Base-by-base conservation (phyloP, 2,329 filamentous ascomycete species). In the Graphilbum ipis-grandicollis region DNA sequence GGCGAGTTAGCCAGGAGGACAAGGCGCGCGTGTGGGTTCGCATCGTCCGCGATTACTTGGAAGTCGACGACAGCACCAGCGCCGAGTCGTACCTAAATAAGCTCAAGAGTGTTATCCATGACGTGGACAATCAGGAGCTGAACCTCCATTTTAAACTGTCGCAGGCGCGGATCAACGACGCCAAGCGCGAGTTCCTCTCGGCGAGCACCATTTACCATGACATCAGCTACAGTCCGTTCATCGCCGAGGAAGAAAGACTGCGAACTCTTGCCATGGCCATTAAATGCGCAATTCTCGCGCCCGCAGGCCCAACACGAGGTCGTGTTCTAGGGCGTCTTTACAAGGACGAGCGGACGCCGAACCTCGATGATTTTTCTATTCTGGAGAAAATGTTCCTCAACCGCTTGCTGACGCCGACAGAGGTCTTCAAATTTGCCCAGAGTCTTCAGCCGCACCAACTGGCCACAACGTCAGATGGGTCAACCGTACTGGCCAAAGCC, bases 341-440 rank as follows among this genome's bases (percentile, higher is more conserved):
- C 68, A 93, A 93, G 56, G 90, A 98, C 56, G 90, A 96, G 46
- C 73, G 90, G 22, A 70, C 82, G 0, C 63, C 66, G 4, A 71
- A 75, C 35, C 70, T 90, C 2, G 71, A 78, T 23, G 83, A 96
- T 57, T 88, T 80, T 51, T 66, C 74, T 34, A 94, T 98, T 37
- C 63, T 98, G 13, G 90, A 96, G 62, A 96, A 96, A 64, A 96
- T 98, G 73, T 93, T 93, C 56, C 67, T 96, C 34, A 84, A 96
- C 56, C 74, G 86, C 6, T 65, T 98, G 4, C 66, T 98, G 34
- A 71, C 73, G 1, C 73, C 79, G 0, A 69, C 66, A n/a, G 90
- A 98, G 58, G 84, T 94, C 31, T 73, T 76, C 28, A 76, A 81
- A 38, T 98, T 98, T 51, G 79, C 86, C 0, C 65, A 79, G 47